Conservation (phyloP, 148 eudicot genomes). For the Rhododendron vialii region DNA sequence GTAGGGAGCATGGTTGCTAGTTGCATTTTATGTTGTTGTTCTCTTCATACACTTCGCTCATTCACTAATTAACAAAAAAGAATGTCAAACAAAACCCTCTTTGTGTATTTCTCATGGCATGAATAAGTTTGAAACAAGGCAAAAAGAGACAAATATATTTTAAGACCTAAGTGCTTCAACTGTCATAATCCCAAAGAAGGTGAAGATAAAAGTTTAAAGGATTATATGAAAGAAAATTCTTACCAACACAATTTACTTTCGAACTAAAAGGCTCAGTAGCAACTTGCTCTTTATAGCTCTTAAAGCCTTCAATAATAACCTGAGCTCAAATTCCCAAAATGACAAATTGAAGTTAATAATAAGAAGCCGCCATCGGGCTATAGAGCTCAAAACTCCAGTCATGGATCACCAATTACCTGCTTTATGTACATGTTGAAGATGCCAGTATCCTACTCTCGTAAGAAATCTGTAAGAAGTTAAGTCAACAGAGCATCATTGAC, state of each 20-base stretch:
- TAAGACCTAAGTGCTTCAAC: not conserved
- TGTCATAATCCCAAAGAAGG: not conserved
- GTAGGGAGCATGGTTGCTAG: not conserved
- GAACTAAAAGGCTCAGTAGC: slow-evolving; percentile 87
- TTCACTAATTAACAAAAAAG: not conserved
- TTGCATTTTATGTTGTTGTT: not conserved
- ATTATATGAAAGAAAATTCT: not conserved
- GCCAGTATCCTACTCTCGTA: slow-evolving; percentile 17
- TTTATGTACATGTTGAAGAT: slow-evolving; percentile 56
- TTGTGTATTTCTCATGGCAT: not conserved
- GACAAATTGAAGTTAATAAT: not conserved
- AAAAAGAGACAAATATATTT: not conserved
- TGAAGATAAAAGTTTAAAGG: not conserved
- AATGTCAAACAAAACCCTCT: not conserved
- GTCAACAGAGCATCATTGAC: not conserved
- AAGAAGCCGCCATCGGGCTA: not conserved
- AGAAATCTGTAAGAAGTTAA: slow-evolving; percentile 14
- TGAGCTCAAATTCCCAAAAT: slow-evolving; percentile 20
- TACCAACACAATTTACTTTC: slow-evolving; percentile 97
- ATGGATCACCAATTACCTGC: slow-evolving; percentile 40
- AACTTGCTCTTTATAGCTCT: slow-evolving; percentile 92
- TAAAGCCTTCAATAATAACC: slow-evolving; percentile 96
- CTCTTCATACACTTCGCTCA: not conserved
- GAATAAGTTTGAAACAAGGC: not conserved
- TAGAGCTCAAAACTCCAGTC: not conserved